Conservation (phyloP, 2,329 filamentous ascomycete genomes). For the Ophiocordyceps camponoti-floridani region DNA sequence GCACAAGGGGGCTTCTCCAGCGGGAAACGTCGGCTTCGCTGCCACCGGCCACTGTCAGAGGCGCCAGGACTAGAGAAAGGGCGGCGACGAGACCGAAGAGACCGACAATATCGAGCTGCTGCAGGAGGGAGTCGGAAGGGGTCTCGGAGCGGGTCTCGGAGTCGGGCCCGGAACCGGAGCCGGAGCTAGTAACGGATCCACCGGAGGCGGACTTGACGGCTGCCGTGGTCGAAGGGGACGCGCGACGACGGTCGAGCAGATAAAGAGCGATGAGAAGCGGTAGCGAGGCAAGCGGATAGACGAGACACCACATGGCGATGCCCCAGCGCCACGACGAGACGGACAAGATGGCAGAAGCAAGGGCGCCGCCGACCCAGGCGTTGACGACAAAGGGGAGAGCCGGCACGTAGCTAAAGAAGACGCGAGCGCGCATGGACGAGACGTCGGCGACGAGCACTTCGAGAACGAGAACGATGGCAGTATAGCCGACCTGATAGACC, state of each 20-base stretch:
- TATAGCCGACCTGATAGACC: slow-evolving; percentile 41
- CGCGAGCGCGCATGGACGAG: slow-evolving; percentile 38
- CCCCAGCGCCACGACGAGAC: slow-evolving; percentile 42
- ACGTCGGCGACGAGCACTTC: slow-evolving; percentile 44
- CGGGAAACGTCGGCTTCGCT: slow-evolving; percentile 13
- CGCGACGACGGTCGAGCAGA: slow-evolving; percentile 12
- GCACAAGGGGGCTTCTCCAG: slow-evolving; percentile 31
- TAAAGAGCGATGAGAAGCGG: slow-evolving; percentile 30
- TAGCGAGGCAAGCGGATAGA: slow-evolving; percentile 36
- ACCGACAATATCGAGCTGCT: slow-evolving; percentile 34
- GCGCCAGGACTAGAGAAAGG: slow-evolving; percentile 28
- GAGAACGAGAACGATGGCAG: slow-evolving; percentile 34
- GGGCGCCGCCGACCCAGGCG: slow-evolving; percentile 43
- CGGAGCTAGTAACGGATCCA: no score
- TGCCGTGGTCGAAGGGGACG: background rate
- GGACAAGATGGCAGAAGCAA: slow-evolving; percentile 30
- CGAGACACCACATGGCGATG: slow-evolving; percentile 45
- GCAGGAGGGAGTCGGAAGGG: slow-evolving; percentile 23
- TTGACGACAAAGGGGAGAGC: slow-evolving; percentile 41
- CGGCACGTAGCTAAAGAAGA: slow-evolving; percentile 45
- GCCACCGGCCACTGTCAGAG: slow-evolving; percentile 36
- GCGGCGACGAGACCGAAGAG: slow-evolving; percentile 25
- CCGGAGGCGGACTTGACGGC: slow-evolving; percentile 12
- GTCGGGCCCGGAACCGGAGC: slow-evolving; percentile 6
- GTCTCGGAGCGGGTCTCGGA: background rate